phyloP scores from a whole-genome alignment of 1,284 basidiomycete species.

The Melanopsichium pennsylvanicum region DNA sequence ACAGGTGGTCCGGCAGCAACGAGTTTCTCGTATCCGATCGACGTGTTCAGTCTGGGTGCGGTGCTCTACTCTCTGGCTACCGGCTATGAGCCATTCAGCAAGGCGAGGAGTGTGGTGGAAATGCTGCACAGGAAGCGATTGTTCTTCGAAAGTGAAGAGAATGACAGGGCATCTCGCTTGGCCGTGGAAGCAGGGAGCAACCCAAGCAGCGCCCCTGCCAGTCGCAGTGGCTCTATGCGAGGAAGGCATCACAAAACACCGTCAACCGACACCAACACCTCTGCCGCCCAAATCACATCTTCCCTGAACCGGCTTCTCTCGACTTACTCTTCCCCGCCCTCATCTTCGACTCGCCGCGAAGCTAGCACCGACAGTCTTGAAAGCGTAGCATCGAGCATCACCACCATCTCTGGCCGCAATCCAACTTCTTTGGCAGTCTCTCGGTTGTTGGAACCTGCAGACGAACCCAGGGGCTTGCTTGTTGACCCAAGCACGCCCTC shows the following conservation, averaged over 20 bases:
- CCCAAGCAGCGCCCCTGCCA: conserved; percentile 30
- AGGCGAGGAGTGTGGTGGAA: conserved; percentile 56
- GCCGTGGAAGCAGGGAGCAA: conserved; percentile 46
- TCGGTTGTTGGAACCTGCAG: conserved; percentile 44
- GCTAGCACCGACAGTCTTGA: conserved; percentile 54
- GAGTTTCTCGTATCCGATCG: conserved; percentile 56
- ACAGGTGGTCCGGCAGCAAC: conserved; percentile 32
- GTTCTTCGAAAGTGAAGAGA: conserved; percentile 62
- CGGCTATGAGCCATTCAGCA: conserved; percentile 57
- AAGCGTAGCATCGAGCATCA: conserved; percentile 52
- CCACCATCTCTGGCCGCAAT: conserved; percentile 43
- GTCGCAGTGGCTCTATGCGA: conserved; percentile 44
- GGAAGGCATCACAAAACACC: conserved; percentile 14
- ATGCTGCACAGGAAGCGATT: conserved; percentile 59
- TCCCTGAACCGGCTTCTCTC: conserved; percentile 11
- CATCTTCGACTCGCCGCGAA: conserved; percentile 13
- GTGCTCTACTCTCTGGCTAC: conserved; percentile 62
- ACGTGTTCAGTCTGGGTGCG: conserved; percentile 61
- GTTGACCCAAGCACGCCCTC: conserved; percentile 1
- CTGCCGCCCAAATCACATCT: conserved; percentile 10
- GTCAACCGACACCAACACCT: conserved; percentile 2
- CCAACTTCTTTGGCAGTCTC: conserved; percentile 25
- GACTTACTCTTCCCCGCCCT: not conserved
- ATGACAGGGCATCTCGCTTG: conserved; percentile 51
- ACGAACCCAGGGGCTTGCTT: conserved; percentile 34